Conservation (phyloP, 805 yeast species). For the Kuraishia hungarica region DNA sequence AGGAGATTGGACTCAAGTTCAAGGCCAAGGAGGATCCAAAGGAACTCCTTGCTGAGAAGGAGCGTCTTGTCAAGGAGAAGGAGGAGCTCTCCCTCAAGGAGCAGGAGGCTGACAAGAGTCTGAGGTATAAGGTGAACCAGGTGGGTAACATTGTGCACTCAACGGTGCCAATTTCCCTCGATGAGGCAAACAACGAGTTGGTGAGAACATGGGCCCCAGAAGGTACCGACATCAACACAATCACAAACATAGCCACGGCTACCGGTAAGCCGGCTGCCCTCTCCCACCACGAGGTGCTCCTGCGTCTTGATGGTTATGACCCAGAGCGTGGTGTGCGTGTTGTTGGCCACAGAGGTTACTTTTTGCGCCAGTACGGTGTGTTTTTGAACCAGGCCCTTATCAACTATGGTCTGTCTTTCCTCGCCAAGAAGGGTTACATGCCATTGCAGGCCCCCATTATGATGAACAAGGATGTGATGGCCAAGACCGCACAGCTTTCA, state of each 20-base stretch:
- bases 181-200: conserved; percentile 87
- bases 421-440: conserved; percentile 68
- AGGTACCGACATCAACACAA: conserved; percentile 37
- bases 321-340: conserved; percentile 98
- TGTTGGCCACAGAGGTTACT: conserved; percentile 98
- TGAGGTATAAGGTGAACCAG: conserved; percentile 75
- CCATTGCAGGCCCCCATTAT: conserved; percentile 98
- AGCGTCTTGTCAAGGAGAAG: conserved; percentile 62
- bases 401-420: conserved; percentile 86
- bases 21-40: conserved; percentile 93
- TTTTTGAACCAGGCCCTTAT: conserved; percentile 96
- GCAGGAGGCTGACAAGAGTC: conserved; percentile 66
- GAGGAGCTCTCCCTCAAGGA: conserved; percentile 57
- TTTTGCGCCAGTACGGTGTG: conserved; percentile 91
- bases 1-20: conserved; percentile 85
- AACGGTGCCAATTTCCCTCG: conserved; percentile 76
- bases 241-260: conserved; percentile 63
- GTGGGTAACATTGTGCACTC: conserved; percentile 95
- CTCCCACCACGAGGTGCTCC: conserved; percentile 91
- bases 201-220: conserved; percentile 86
- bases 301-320: conserved; percentile 95
- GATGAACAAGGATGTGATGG: conserved; percentile 99
- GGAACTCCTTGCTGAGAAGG: conserved; percentile 77
- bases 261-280: conserved; percentile 69
- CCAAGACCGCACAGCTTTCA: conserved; percentile 96